Base-by-base conservation (phyloP, 2,329 filamentous ascomycete species). In the Diaporthe aspalathi region DNA sequence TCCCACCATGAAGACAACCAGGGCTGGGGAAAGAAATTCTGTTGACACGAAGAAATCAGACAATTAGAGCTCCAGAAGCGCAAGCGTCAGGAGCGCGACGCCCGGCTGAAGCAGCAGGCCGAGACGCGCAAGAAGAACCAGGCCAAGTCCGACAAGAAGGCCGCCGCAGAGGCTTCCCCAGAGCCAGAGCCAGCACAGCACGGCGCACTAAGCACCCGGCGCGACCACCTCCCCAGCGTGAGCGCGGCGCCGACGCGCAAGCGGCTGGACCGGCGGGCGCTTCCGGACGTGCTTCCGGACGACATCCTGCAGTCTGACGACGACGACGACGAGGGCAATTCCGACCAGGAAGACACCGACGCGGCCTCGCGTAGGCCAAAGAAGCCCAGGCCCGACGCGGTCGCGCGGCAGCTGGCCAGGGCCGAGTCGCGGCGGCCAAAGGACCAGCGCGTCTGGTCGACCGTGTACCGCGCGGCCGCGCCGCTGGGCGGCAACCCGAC, bases 21-120 rank as follows among this genome's bases (percentile, higher is more conserved):
- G 27, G 20, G 17, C 1, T 1, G 9, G 14, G n/a, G 24, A 20
- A 47, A 32, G 12, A 24, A 2, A 3, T 47, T 17, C 24, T 35
- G 60, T 43, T 63, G 29, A 63, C 60, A 7, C 38, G 24, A 4
- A 16, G 3, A 29, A 68, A 89, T 12, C 5, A 68, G 88, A 75
- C 83, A 87, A 81, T 84, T 83, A 4, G 84, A 85, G 14, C 81
- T 81, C 7, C 80, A 85, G 73, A 90, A 88, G 79, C 83, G 83
- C 67, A 90, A 88, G 79, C 86, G 88, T 45, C 85, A 88, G 76
- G 84, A 87, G 77, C 84, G 85, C 69, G 87, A 89, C 76, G 81
- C 82, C 27, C 81, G 85, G 29, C 83, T 89, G 76, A 89, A 88
- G 78, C 81, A 86, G 68, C 88, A 90, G 78, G 87, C 88, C 2